phyloP scores from a whole-genome alignment of 306 rosid species.

The Pachyrhizus erosus region DNA sequence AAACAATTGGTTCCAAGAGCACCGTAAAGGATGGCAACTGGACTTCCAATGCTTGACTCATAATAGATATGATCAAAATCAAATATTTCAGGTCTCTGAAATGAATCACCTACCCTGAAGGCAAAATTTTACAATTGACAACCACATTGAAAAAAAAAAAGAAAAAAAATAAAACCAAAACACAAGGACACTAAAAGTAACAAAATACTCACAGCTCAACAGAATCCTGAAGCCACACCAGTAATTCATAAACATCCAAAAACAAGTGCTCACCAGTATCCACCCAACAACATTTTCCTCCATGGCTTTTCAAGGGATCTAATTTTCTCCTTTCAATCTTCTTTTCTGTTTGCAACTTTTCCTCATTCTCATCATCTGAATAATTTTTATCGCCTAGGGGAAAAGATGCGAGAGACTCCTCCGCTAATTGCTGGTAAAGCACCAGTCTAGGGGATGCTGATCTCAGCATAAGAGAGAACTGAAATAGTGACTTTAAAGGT shows the following conservation, averaged over 20 bases:
- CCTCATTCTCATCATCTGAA: constrained; percentile 40
- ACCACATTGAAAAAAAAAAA: background rate
- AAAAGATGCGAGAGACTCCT: constrained; percentile 78
- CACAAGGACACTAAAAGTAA: background rate
- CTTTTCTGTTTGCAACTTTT: background rate
- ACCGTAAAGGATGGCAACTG: constrained; percentile 86
- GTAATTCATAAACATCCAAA: constrained; percentile 63
- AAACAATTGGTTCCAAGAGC: constrained; percentile 91
- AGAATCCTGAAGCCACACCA: constrained; percentile 58
- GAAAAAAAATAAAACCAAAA: background rate
- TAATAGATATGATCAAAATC: constrained; percentile 89
- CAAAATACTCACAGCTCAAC: constrained; percentile 57
- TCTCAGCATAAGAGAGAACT: constrained; percentile 85
- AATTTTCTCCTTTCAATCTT: constrained; percentile 28
- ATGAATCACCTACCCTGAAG: constrained; percentile 61
- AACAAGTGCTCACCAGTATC: constrained; percentile 80
- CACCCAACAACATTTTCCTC: constrained; percentile 93
- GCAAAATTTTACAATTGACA: constrained; percentile 25
- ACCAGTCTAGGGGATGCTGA: constrained; percentile 87
- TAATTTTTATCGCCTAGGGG: constrained; percentile 43
- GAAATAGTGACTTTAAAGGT: constrained; percentile 78
- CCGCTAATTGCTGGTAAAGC: constrained; percentile 81
- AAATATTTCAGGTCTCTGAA: constrained; percentile 79
- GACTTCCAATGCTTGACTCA: constrained; percentile 70
- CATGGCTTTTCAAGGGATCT: constrained; percentile 54